These are phyloP conservation scores for Fusarium pilosicola DNA, from an alignment of 2,329 filamentous ascomycete genomes.

Conservation along the genomic window DNA sequence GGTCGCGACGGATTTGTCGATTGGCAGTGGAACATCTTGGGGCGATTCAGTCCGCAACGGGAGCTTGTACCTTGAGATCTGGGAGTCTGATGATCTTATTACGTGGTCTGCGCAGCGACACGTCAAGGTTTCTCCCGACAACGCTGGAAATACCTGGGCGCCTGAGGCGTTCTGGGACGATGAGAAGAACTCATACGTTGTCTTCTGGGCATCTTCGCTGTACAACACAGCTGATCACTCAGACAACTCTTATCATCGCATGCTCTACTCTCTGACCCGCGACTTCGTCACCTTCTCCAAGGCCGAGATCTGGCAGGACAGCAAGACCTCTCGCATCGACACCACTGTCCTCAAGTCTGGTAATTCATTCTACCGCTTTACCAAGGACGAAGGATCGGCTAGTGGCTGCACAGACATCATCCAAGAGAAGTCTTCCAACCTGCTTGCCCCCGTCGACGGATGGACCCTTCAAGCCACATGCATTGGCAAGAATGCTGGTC, in stretches of 20 bases:
- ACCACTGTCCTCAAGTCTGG: constrained; percentile 59
- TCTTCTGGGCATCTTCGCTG: constrained; percentile 58
- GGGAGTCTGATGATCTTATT: constrained; percentile 61
- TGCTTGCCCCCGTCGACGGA: constrained; percentile 53
- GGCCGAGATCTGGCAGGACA: constrained; percentile 62
- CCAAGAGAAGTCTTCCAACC: constrained; percentile 57
- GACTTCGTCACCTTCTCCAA: constrained; percentile 62
- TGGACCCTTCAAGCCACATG: constrained; percentile 60
- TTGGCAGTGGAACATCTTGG: constrained; percentile 65
- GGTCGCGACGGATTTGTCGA: constrained; percentile 63
- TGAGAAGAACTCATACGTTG: constrained; percentile 53
- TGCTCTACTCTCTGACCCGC: constrained; percentile 61
- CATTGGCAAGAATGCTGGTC: constrained; percentile 62
- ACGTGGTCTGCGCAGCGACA: constrained; percentile 63
- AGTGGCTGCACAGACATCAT: constrained; percentile 66
- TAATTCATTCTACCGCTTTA: constrained; percentile 61
- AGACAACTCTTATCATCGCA: constrained; percentile 59
- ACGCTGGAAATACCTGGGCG: constrained; percentile 64
- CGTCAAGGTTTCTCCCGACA: constrained; percentile 58
- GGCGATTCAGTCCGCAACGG: constrained; percentile 57
- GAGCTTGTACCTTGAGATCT: constrained; percentile 62
- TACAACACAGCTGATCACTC: constrained; percentile 57
- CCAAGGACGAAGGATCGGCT: constrained; percentile 62
- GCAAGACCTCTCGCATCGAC: constrained; percentile 61
- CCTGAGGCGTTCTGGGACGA: constrained; percentile 62